Evolutionary conservation across 495 filamentous ascomycete genomes (phyloP), one percentile per base, ranked within the genome.

Genomic region (Schizothecium vesticola): DNA sequence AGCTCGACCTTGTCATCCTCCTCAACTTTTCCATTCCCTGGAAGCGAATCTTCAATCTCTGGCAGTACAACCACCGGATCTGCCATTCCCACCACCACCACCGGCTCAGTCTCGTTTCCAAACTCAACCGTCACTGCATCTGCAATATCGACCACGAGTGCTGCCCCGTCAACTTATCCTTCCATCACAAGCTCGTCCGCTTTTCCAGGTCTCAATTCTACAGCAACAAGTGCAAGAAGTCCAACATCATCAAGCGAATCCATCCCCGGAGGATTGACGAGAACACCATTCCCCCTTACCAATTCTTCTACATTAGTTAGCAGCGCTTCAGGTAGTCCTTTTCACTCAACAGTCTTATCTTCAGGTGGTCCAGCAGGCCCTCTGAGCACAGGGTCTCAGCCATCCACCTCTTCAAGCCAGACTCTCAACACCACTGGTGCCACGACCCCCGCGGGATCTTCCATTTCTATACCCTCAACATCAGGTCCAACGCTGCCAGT

Each of bases 51-150:
- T 11, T 55, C 63, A 13, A 33, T 58, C 22, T 22, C 29, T 25
- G 29, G 51, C 51, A 58, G 55, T 55, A 65, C 63, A 23, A 22
- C 43, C 23, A 8, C 43, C 10, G 25, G 22, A 3, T 55, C 23
- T 29, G n/a, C 43, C n/a, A 56, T 4, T 57, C 13, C 51, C 16
- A 55, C 26, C 22, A 43, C 26, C 22, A 43, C 33, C 33, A 28
- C 59, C 55, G 59, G 65, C 36, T 67, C 65, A 8, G 19, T 28
- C 58, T 58, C 56, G 64, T 51, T 51, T n/a, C 16, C 43, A n/a
- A 51, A 51, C 43, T 51, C 43, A 51, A 51, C 43, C 43, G 43
- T n/a, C 43, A 8, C 19, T 9, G 43, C 43, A 51, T 51, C 43
- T 51, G 43, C 43, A n/a, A 51, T 19, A n/a, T 51, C 19, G 5